Percentiles rank a stretch among this genome's conserved stretches.
Conservation (phyloP, 2,329 filamentous ascomycete species). For the Triangularia verruculosa region DNA sequence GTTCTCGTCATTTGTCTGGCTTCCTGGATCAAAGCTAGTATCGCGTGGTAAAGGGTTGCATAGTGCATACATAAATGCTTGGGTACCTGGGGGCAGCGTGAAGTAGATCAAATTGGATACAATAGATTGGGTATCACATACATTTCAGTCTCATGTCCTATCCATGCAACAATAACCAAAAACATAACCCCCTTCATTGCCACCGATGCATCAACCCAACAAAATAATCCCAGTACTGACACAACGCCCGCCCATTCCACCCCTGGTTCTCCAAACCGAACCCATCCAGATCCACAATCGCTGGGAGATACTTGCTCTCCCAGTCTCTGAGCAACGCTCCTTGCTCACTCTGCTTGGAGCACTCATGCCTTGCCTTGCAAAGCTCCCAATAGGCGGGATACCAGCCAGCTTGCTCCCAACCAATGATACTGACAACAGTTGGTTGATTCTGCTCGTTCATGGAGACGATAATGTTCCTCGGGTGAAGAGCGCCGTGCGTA, state of each 20-base stretch:
- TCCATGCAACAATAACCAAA: neutral
- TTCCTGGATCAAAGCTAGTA: too few relatives aligned
- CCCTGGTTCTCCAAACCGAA: conserved; percentile 2
- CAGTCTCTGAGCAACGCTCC: conserved; percentile 4
- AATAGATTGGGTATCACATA: neutral
- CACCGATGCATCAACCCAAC: conserved; percentile 15
- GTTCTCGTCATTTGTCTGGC: too few relatives aligned
- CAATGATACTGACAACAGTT: conserved; percentile 14
- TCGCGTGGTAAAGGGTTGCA: too few relatives aligned
- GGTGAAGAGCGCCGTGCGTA: conserved; percentile 21
- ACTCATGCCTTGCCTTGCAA: conserved; percentile 22
- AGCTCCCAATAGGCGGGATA: conserved; percentile 26
- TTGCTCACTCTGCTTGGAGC: conserved; percentile 2
- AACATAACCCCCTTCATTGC: neutral
- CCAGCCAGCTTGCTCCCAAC: conserved; percentile 26
- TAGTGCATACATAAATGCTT: too few relatives aligned
- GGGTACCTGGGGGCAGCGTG: too few relatives aligned
- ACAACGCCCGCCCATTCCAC: conserved; percentile 16
- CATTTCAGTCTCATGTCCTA: too few relatives aligned
- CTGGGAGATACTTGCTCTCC: conserved; percentile 19
- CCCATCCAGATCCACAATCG: conserved; percentile 15
- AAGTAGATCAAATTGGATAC: too few relatives aligned
- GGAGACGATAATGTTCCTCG: conserved; percentile 23
- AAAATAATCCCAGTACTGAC: conserved; percentile 25
- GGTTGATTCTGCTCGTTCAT: conserved; percentile 13